Conservation (phyloP, 2,329 filamentous ascomycete species). For the Phialophora macrospora region DNA sequence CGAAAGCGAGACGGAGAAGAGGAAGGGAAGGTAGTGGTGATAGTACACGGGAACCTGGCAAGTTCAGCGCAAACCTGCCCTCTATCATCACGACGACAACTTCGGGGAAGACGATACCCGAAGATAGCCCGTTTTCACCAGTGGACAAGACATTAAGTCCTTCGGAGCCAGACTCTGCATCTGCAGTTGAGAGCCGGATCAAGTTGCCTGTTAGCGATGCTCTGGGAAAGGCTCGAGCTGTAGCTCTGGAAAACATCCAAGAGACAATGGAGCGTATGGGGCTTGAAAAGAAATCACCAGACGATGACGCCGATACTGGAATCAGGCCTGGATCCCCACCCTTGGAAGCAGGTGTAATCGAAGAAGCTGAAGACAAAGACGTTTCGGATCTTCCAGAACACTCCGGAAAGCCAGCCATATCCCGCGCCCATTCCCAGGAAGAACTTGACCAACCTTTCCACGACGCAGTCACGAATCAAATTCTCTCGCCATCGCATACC, state of each 20-base stretch:
- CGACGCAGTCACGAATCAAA: conserved; percentile 24
- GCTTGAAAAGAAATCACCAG: conserved; percentile 10
- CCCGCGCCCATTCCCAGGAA: conserved; percentile 22
- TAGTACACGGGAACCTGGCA: conserved; percentile 34
- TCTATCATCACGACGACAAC: conserved; percentile 36
- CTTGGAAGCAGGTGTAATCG: conserved; percentile 3
- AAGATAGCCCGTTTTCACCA: conserved; percentile 32
- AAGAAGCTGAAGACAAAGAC: conserved; percentile 8
- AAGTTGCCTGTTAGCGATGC: conserved; percentile 36
- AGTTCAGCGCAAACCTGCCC: conserved; percentile 35
- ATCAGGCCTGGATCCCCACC: neutral
- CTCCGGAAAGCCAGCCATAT: neutral
- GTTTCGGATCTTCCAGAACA: neutral
- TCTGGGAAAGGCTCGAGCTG: conserved; percentile 35
- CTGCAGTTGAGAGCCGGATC: conserved; percentile 5
- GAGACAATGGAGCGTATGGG: conserved; percentile 36
- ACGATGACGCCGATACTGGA: neutral
- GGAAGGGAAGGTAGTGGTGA: conserved; percentile 40
- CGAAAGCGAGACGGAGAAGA: conserved; percentile 51
- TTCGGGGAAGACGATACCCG: conserved; percentile 18
- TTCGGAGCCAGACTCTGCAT: conserved; percentile 16
- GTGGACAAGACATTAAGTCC: conserved; percentile 31
- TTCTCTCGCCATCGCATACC: conserved; percentile 8
- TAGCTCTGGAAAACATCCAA: conserved; percentile 34
- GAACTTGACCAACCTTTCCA: conserved; percentile 29